These are phyloP conservation scores for Euptelea pleiosperma DNA, from an alignment of 164 flowering plant genomes.

Conservation along the genomic window DNA sequence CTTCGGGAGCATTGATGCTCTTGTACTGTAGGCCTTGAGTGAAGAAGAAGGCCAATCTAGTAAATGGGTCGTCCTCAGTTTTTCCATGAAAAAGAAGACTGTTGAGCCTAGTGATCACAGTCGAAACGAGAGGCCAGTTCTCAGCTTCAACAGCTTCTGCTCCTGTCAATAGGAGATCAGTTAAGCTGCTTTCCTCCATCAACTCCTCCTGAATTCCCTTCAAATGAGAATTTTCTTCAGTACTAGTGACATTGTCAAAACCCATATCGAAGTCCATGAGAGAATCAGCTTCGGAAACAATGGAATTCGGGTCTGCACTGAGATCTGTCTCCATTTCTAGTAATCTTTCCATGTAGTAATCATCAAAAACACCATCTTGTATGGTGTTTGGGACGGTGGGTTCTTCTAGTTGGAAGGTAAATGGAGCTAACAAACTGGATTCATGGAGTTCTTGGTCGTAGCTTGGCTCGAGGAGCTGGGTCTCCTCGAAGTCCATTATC, in stretches of 20 bases:
- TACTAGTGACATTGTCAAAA: not conserved
- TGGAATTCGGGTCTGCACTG: not conserved
- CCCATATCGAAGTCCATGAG: slow-evolving; percentile 6
- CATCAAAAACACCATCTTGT: slow-evolving; percentile 3
- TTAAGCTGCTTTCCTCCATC: slow-evolving; percentile 19
- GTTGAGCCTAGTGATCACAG: slow-evolving; percentile 18
- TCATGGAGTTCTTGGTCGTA: slow-evolving; percentile 11
- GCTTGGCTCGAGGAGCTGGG: slow-evolving; percentile 4
- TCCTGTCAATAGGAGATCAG: slow-evolving; percentile 31
- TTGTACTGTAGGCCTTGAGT: slow-evolving; percentile 29
- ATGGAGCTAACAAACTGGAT: not conserved
- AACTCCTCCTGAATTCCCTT: no score
- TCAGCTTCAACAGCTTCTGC: slow-evolving; percentile 35
- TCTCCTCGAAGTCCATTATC: not conserved
- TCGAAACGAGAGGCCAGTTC: slow-evolving; percentile 20
- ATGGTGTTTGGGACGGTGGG: slow-evolving; percentile 6
- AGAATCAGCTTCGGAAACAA: not conserved
- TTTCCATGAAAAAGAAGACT: slow-evolving; percentile 11
- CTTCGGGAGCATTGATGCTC: slow-evolving; percentile 11
- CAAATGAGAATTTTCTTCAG: not conserved
- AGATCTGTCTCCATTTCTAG: no score
- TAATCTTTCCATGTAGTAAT: not conserved
- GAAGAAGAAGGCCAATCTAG: slow-evolving; percentile 31
- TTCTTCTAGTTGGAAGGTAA: not conserved
- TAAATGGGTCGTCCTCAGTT: slow-evolving; percentile 17